A percentile compares a stretch with the other conserved stretches of the same genome.
These are phyloP conservation scores for Botrytis fragariae DNA, from an alignment of 2,329 filamentous ascomycete species.

Conservation along the genomic window DNA sequence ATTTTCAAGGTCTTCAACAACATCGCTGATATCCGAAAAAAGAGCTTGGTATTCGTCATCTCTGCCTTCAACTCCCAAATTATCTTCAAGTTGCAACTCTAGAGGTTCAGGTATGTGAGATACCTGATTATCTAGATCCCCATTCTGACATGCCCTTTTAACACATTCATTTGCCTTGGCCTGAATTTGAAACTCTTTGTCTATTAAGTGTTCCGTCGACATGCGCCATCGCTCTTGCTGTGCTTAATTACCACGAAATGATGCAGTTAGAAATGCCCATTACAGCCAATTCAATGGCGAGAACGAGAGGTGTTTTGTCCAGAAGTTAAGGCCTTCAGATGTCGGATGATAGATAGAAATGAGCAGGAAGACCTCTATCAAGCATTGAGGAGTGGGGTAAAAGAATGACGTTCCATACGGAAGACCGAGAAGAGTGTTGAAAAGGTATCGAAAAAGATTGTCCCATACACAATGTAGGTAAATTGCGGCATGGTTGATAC, in stretches of 20 bases:
- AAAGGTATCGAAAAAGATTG: neutral
- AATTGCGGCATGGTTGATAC: neutral
- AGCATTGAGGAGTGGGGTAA: neutral
- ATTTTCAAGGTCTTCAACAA: too few relatives aligned
- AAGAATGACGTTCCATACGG: neutral
- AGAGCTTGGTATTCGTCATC: neutral
- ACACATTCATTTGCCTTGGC: neutral
- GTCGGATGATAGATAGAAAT: neutral
- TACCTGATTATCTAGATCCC: neutral
- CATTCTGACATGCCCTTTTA: neutral
- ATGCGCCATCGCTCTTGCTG: too few relatives aligned
- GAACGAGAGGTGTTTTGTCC: neutral
- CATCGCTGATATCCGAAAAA: neutral
- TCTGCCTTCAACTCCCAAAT: neutral
- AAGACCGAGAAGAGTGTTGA: neutral
- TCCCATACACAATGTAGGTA: neutral
- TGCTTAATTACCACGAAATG: neutral
- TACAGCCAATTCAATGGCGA: neutral
- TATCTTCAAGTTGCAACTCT: neutral
- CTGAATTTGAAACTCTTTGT: neutral
- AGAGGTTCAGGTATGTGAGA: neutral
- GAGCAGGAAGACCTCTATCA: neutral
- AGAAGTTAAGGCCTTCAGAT: neutral
- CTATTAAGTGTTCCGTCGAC: neutral
- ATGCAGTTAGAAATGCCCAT: neutral